Percentiles rank a stretch among this genome's conserved stretches.
These are phyloP conservation scores for Aspergillus neoniger DNA, from an alignment of 2,329 filamentous ascomycete genomes.

Conservation along the genomic window DNA sequence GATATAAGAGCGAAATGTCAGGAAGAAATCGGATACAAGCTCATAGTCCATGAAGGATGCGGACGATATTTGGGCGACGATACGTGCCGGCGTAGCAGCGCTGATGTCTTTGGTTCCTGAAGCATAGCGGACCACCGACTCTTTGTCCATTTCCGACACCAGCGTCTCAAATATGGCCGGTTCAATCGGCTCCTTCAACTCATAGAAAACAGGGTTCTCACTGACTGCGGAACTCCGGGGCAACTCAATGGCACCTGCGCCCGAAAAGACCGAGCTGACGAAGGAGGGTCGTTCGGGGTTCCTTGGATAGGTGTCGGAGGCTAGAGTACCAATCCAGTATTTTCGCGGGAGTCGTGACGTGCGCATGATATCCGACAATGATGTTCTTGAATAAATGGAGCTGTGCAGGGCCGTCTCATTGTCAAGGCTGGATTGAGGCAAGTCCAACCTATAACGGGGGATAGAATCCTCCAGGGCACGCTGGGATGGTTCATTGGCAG, in stretches of 20 bases:
- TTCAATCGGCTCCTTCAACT: conserved; percentile 63
- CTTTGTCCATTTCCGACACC: conserved; percentile 79
- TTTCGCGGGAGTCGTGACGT: conserved; percentile 60
- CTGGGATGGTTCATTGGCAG: conserved; percentile 58
- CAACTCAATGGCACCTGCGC: conserved; percentile 35
- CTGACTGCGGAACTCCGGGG: conserved; percentile 34
- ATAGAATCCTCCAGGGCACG: conserved; percentile 73
- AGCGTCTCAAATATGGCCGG: conserved; percentile 74
- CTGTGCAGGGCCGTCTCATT: conserved; percentile 77
- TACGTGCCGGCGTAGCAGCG: conserved; percentile 84
- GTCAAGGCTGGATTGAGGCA: conserved; percentile 73
- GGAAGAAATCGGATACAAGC: conserved; percentile 93
- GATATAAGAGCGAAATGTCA: conserved; percentile 89
- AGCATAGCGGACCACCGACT: conserved; percentile 79
- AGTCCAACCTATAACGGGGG: conserved; percentile 80
- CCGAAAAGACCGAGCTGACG: conserved; percentile 40
- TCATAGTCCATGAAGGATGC: conserved; percentile 96
- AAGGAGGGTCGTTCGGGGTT: conserved; percentile 37
- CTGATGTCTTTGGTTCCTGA: conserved; percentile 70
- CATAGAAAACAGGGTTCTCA: conserved; percentile 47
- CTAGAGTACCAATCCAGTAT: conserved; percentile 28
- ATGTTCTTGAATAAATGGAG: conserved; percentile 71
- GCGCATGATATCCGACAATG: conserved; percentile 67
- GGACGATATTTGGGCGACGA: conserved; percentile 95
- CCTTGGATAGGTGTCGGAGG: conserved; percentile 28